These are phyloP conservation scores for Candolleomyces efflorescens DNA, from an alignment of 768 basidiomycete genomes.

Conservation along the genomic window DNA sequence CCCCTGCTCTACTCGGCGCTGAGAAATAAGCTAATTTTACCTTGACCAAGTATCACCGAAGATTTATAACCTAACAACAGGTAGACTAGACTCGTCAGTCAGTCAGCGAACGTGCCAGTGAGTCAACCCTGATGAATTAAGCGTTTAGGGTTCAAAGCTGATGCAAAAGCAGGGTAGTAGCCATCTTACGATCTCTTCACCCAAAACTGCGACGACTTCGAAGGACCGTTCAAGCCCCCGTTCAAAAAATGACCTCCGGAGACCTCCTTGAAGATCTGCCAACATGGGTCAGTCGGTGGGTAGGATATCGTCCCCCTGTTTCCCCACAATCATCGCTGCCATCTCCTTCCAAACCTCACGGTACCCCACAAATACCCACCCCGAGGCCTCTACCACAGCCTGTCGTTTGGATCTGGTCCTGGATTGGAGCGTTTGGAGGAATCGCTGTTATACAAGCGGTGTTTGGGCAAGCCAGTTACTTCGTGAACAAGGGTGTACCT, in stretches of 20 bases:
- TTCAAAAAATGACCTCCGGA: neutral
- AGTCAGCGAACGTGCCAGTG: no score
- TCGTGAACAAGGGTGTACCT: constrained; percentile 40
- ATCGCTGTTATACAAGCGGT: constrained; percentile 46
- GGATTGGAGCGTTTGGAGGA: constrained; percentile 47
- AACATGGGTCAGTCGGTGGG: constrained; percentile 33
- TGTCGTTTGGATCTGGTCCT: constrained; percentile 48
- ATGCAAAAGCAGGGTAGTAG: no score
- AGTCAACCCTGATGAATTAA: no score
- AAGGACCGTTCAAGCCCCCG: no score
- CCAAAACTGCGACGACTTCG: no score
- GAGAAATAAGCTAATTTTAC: no score
- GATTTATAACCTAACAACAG: no score
- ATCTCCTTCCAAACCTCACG: constrained; percentile 20
- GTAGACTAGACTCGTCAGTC: no score
- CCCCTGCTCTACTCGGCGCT: no score
- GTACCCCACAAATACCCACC: neutral
- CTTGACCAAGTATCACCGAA: no score
- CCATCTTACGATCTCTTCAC: no score
- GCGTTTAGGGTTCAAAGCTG: no score
- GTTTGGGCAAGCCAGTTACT: constrained; percentile 45
- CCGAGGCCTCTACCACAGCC: neutral
- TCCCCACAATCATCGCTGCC: constrained; percentile 19
- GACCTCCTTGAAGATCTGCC: constrained; percentile 30
- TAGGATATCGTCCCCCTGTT: constrained; percentile 33